A percentile compares a stretch with the other conserved stretches of the same genome.
phyloP scores from a whole-genome alignment of 2,329 filamentous ascomycete genomes.

The Lasiodiplodia sp. region DNA sequence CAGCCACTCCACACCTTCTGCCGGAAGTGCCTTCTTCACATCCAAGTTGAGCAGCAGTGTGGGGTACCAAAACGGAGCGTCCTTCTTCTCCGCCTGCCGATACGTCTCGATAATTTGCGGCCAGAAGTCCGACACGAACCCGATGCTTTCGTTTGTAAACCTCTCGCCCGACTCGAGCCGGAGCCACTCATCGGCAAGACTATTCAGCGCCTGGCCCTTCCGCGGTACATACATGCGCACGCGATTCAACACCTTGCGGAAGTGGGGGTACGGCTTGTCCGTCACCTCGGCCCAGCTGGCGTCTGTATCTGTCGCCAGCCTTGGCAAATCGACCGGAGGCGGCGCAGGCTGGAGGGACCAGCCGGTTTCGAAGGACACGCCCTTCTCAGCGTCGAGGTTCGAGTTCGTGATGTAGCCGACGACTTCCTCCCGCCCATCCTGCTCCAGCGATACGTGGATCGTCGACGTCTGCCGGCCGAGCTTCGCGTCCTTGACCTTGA shows the following conservation, averaged over 20 bases:
- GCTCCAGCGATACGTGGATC: constrained; percentile 68
- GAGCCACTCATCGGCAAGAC: constrained; percentile 71
- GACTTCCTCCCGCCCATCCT: constrained; percentile 66
- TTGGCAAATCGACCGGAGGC: constrained; percentile 51
- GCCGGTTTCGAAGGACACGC: constrained; percentile 62
- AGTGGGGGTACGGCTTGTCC: constrained; percentile 54
- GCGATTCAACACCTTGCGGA: constrained; percentile 59
- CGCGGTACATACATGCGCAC: constrained; percentile 62
- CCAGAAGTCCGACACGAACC: constrained; percentile 73
- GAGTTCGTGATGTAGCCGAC: constrained; percentile 71
- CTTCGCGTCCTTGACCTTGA: constrained; percentile 69
- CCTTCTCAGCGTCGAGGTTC: constrained; percentile 66
- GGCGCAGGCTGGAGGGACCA: constrained; percentile 60
- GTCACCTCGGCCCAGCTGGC: constrained; percentile 55
- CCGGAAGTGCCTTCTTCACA: constrained; percentile 74
- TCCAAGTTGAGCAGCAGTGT: constrained; percentile 79
- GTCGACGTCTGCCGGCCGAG: constrained; percentile 69
- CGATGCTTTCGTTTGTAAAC: constrained; percentile 71
- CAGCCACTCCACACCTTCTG: constrained; percentile 75
- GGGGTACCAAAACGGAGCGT: constrained; percentile 72
- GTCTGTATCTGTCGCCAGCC: constrained; percentile 54
- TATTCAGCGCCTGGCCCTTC: constrained; percentile 49
- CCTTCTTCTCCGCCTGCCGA: constrained; percentile 39
- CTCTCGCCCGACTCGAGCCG: constrained; percentile 64
- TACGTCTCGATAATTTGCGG: constrained; percentile 68